Conservation (phyloP, 2,329 filamentous ascomycete genomes). For the Xenoacremonium recifei region DNA sequence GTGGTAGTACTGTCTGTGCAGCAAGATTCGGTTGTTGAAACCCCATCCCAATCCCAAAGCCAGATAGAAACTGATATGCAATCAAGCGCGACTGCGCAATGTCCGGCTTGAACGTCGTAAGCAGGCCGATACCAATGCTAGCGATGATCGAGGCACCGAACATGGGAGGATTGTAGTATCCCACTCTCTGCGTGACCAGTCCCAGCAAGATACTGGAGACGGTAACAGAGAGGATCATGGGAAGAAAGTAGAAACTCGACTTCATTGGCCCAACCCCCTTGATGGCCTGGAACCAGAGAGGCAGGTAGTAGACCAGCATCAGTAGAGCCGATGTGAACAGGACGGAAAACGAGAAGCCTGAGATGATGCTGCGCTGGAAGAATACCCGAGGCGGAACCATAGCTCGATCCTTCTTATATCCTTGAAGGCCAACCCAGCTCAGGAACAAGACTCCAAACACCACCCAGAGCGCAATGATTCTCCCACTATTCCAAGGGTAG, state of each 20-base stretch:
- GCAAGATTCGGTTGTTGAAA: constrained; percentile 5
- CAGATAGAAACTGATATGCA: constrained; percentile 4
- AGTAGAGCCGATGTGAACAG: constrained; percentile 5
- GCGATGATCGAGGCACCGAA: constrained; percentile 2
- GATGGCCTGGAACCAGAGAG: constrained; percentile 9
- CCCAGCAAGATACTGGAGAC: constrained; percentile 2
- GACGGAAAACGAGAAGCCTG: constrained; percentile 4
- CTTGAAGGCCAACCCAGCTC: constrained; percentile 5
- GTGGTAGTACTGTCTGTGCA: constrained; percentile 3
- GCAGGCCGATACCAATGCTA: constrained; percentile 2
- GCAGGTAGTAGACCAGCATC: constrained; percentile 7
- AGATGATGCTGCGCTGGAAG: constrained; percentile 3
- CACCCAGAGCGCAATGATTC: constrained; percentile 1
- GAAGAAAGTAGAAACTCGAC: constrained; percentile 4
- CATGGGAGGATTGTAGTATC: constrained; percentile 3
- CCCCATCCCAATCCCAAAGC: constrained; percentile 4
- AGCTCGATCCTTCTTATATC: constrained; percentile 7
- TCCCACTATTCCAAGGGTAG: constrained; percentile 1
- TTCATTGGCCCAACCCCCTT: neutral
- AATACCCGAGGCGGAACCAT: constrained; percentile 7
- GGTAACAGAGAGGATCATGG: constrained; percentile 2
- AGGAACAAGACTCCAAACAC: constrained; percentile 6
- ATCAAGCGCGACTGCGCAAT: constrained; percentile 1
- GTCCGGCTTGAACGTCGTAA: constrained; percentile 2
- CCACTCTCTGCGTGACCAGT: constrained; percentile 1